phyloP scores from a whole-genome alignment of 2,329 filamentous ascomycete genomes.

The Colletotrichum sp. region DNA sequence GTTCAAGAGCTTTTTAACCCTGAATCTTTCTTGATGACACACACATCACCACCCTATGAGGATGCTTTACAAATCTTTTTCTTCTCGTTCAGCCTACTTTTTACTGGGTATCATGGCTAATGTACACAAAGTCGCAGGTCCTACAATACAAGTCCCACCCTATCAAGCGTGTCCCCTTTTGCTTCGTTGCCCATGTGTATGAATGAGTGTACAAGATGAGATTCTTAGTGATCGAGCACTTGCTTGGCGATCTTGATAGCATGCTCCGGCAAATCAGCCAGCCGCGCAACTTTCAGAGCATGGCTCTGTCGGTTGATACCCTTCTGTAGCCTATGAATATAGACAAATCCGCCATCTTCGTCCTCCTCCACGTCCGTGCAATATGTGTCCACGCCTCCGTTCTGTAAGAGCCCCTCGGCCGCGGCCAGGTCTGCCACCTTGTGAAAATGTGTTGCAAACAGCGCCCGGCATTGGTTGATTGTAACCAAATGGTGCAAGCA shows the following conservation, averaged over 20 bases:
- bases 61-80: constrained; percentile 31
- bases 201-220: background rate
- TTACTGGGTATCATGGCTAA: constrained; percentile 45
- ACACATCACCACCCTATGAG: constrained; percentile 66
- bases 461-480: constrained; percentile 76
- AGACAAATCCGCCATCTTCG: constrained; percentile 74
- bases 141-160: background rate
- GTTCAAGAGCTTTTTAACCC: constrained; percentile 74
- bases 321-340: constrained; percentile 80
- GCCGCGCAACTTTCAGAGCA: constrained; percentile 89
- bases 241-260: constrained; percentile 72
- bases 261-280: constrained; percentile 80
- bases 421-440: constrained; percentile 77
- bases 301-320: constrained; percentile 90
- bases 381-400: constrained; percentile 68
- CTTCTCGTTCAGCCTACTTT: constrained; percentile 24
- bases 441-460: constrained; percentile 98
- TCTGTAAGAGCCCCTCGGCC: constrained; percentile 48
- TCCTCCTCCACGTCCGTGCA: constrained; percentile 91
- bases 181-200: background rate
- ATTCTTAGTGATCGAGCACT: constrained; percentile 47
- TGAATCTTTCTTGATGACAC: constrained; percentile 64
- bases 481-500: constrained; percentile 83
- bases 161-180: constrained; percentile 7
- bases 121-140: constrained; percentile 15